Evolutionary conservation across 768 basidiomycete genomes (phyloP).

Genomic region (Xerocomus brunneocitrinus): DNA sequence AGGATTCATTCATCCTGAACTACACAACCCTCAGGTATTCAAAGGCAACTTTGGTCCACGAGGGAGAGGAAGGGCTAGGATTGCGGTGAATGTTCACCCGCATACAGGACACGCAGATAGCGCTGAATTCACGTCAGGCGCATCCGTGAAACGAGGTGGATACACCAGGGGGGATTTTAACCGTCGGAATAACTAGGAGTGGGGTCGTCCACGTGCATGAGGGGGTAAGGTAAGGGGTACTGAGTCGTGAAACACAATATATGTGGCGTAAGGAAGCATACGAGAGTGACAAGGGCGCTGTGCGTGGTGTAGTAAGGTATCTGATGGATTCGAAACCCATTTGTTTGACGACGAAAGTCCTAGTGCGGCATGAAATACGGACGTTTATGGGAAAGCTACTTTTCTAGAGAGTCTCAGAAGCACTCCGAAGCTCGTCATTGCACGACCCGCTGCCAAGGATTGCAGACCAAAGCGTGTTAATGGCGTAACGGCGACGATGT

Average conservation of each 20-base stretch:
- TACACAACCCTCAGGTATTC: slow-evolving; percentile 30
- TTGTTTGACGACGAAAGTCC: background rate
- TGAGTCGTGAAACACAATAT: slow-evolving; percentile 9
- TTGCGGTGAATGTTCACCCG: slow-evolving; percentile 18
- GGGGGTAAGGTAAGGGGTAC: slow-evolving; percentile 6
- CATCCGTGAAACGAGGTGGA: slow-evolving; percentile 2
- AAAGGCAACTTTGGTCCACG: slow-evolving; percentile 27
- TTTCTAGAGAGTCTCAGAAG: no score
- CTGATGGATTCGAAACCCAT: background rate
- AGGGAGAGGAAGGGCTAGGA: slow-evolving; percentile 30
- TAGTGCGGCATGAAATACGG: background rate
- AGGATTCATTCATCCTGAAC: slow-evolving; percentile 41
- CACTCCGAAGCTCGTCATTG: background rate
- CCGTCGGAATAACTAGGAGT: slow-evolving; percentile 10
- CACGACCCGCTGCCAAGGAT: background rate
- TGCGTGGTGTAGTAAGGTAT: background rate
- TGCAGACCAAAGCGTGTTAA: background rate
- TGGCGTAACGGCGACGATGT: background rate
- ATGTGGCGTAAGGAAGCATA: background rate
- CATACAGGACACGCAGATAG: slow-evolving; percentile 12
- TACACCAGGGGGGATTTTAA: slow-evolving; percentile 9
- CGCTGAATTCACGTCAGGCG: slow-evolving; percentile 1
- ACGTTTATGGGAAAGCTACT: no score
- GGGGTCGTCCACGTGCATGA: slow-evolving; percentile 3
- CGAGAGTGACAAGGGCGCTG: background rate